Base-by-base conservation (phyloP, 768 basidiomycete genomes). In the Rhizopogon roseolus region DNA sequence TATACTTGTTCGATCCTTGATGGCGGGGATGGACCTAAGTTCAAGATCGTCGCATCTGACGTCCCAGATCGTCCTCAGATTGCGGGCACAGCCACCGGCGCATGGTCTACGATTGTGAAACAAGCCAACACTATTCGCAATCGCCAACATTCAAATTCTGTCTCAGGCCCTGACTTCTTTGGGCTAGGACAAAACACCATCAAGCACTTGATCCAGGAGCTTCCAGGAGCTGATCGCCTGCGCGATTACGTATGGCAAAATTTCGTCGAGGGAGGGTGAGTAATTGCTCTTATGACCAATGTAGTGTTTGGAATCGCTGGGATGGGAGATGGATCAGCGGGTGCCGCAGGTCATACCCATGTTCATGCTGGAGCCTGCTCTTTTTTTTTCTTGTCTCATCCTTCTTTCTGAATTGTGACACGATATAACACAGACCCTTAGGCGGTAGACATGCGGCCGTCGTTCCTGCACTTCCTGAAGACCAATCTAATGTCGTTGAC, bases 91-190 rank as follows among this genome's bases (percentile, higher is more conserved):
- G 89, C 90, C 32, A 93, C 90, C 0, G 91, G 90, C 32, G 89
- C 89, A 44, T 93, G 90, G 90, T 84, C 86, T 4, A 82, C 77
- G 60, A 88, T 93, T 58, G 89, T 93, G 49, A 86, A 84, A 62
- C 82, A 88, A 49, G 90, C 91, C 1, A 93, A 92, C 63, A 78
- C 80, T 41, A 83, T 93, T 56, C 82, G 90, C 46, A 85, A 88
- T 64, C 78, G 89, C 13, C 86, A 89, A 58, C 90, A 92, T 63
- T 88, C 86, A 41, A 92, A 92, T 66, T 90, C 87, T 5, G 88
- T 93, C 13, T 93, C 90, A 2, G 90, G 90, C 0, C 90, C 90
- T 13, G 90, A 93, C 70, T 92, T 92, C 67, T 93, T 90, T 63
- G 91, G 91, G 8, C 74, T 93, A 14, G 87, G 87, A 3, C 87